Conservation (phyloP, 352 stramenopile species). For the Elongisporangium prolatum region DNA sequence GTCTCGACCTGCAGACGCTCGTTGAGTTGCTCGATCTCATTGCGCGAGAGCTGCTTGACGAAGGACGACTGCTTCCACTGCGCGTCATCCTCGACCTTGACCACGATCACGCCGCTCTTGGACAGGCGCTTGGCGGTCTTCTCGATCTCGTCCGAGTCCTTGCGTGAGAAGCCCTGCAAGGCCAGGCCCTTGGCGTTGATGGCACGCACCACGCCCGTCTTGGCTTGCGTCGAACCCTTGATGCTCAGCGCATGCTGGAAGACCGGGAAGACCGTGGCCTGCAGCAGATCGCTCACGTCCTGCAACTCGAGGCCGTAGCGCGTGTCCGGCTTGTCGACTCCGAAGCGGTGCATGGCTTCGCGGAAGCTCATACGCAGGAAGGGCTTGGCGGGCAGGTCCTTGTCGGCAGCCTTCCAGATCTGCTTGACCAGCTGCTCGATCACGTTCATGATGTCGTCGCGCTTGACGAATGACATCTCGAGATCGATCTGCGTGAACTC, state of each 20-base stretch:
- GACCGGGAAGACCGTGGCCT: constrained; percentile 28
- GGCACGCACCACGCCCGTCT: constrained; percentile 41
- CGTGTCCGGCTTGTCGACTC: constrained; percentile 85
- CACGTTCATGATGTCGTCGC: constrained; percentile 67
- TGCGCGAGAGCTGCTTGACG: constrained; percentile 45
- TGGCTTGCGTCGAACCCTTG: constrained; percentile 16
- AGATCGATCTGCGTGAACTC: constrained; percentile 92
- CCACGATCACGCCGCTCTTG: constrained; percentile 40
- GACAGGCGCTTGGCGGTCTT: constrained; percentile 42
- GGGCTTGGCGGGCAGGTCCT: constrained; percentile 25
- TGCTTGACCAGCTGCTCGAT: constrained; percentile 70
- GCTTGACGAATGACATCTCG: constrained; percentile 85
- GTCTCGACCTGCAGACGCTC: constrained; percentile 42
- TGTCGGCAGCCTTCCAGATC: constrained; percentile 54
- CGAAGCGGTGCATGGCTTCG: constrained; percentile 76
- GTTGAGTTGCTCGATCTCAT: constrained; percentile 45
- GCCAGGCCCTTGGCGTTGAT: constrained; percentile 71
- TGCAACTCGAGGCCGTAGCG: constrained; percentile 69
- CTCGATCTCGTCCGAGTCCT: constrained; percentile 64
- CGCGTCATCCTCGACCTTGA: constrained; percentile 52
- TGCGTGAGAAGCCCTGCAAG: constrained; percentile 55
- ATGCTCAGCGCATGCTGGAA: constrained; percentile 34
- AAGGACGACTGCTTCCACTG: constrained; percentile 67
- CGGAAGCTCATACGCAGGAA: constrained; percentile 71
- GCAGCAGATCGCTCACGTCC: constrained; percentile 44